Percentiles rank a stretch among this genome's conserved stretches.
Conservation (phyloP, 2,329 filamentous ascomycete species). For the Ascochyta rabiei region DNA sequence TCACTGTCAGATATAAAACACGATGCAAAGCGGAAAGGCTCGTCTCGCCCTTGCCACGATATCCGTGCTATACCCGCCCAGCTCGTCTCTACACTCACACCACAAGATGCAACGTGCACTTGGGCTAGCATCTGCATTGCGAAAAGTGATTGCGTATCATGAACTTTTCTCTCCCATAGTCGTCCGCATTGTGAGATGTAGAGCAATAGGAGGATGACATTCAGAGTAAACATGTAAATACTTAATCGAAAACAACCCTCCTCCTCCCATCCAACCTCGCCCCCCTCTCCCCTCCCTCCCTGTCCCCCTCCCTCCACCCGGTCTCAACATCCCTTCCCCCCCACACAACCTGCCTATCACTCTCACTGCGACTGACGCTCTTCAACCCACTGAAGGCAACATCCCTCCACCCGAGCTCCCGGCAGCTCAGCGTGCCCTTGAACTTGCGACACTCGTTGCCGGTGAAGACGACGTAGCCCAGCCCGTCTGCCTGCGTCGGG, state of each 20-base stretch:
- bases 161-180: too few relatives aligned
- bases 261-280: slow-evolving; percentile 4
- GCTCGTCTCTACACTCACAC: too few relatives aligned
- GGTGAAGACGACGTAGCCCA: slow-evolving; percentile 31
- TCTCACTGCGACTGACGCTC: slow-evolving; percentile 18
- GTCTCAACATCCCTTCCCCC: slow-evolving; percentile 10
- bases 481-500: background rate
- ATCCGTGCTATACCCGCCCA: too few relatives aligned
- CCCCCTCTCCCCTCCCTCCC: slow-evolving; percentile 1
- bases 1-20: too few relatives aligned
- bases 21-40: too few relatives aligned
- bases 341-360: slow-evolving; percentile 25
- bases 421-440: slow-evolving; percentile 31
- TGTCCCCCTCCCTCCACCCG: slow-evolving; percentile 2
- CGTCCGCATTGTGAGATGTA: too few relatives aligned
- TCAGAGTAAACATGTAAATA: too few relatives aligned
- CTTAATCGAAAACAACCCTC: slow-evolving; percentile 9
- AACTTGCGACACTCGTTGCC: slow-evolving; percentile 32
- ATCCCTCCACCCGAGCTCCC: slow-evolving; percentile 27
- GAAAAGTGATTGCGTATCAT: too few relatives aligned
- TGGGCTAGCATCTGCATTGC: too few relatives aligned
- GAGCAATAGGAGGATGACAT: too few relatives aligned
- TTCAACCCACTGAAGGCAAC: slow-evolving; percentile 29
- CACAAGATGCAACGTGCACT: too few relatives aligned
- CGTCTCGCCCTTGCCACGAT: too few relatives aligned